Conservation (phyloP, 164 flowering plant species). For the Umbilicus rupestris region DNA sequence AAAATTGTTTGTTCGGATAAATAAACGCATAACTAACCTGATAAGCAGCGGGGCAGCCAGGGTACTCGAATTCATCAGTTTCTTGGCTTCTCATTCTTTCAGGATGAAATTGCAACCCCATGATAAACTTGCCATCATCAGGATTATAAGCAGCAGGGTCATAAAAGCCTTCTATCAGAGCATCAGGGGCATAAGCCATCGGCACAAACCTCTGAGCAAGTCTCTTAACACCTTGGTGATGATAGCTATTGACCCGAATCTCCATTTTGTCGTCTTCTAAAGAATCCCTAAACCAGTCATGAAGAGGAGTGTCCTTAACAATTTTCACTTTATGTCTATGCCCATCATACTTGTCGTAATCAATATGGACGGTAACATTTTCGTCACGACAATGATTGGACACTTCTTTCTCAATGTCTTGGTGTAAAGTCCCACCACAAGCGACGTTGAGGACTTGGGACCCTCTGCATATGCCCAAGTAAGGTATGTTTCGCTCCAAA, state of each 20-base stretch:
- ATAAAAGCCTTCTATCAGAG: constrained; percentile 79
- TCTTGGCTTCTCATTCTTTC: constrained; percentile 67
- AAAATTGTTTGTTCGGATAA: no score
- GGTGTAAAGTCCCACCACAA: constrained; percentile 82
- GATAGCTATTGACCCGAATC: constrained; percentile 82
- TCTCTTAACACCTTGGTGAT: constrained; percentile 90
- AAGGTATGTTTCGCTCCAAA: constrained; percentile 89
- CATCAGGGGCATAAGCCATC: constrained; percentile 84
- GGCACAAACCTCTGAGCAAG: constrained; percentile 82
- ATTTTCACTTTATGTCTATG: constrained; percentile 71
- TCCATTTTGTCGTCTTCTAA: constrained; percentile 59
- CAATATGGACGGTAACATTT: constrained; percentile 46
- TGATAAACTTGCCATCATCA: constrained; percentile 85
- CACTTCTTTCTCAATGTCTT: constrained; percentile 68
- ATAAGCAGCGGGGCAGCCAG: constrained; percentile 82
- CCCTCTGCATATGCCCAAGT: constrained; percentile 87
- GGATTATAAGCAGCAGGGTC: constrained; percentile 88
- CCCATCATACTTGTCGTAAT: constrained; percentile 89
- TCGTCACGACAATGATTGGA: constrained; percentile 24
- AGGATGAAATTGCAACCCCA: constrained; percentile 96
- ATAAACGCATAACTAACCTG: constrained; percentile 25
- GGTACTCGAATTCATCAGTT: constrained; percentile 77
- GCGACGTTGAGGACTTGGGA: constrained; percentile 93
- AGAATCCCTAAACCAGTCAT: constrained; percentile 65
- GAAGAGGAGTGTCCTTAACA: constrained; percentile 60